phyloP scores from a whole-genome alignment of 2,329 filamentous ascomycete genomes.

The Neoascochyta sp. region DNA sequence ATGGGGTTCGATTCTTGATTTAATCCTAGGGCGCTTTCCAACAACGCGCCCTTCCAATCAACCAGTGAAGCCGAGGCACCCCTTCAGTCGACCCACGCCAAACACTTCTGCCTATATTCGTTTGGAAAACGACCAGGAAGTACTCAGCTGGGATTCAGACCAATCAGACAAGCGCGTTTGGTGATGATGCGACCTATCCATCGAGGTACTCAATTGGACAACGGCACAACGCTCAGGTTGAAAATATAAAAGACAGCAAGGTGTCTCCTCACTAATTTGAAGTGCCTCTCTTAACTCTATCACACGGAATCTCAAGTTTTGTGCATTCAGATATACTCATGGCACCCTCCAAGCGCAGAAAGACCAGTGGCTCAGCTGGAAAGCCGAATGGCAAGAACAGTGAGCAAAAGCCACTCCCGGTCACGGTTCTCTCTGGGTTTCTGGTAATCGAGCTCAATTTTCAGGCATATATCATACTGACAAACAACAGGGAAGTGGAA shows the following conservation, averaged over 20 bases:
- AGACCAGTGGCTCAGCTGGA: constrained; percentile 7
- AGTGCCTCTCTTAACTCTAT: constrained; percentile 1
- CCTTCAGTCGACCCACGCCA: too few species aligned
- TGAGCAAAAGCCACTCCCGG: constrained; percentile 46
- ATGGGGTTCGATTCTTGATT: too few species aligned
- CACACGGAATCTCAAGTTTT: too few species aligned
- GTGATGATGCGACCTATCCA: constrained; percentile 29
- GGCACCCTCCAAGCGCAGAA: constrained; percentile 19
- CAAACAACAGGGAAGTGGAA: constrained; percentile 59
- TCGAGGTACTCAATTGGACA: constrained; percentile 32
- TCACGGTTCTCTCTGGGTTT: constrained; percentile 60
- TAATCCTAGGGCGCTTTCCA: too few species aligned
- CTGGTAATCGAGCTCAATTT: constrained; percentile 43
- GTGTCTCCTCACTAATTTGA: not conserved
- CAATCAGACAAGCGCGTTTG: constrained; percentile 13
- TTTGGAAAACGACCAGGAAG: too few species aligned
- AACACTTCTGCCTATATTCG: too few species aligned
- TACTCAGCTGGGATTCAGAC: too few species aligned
- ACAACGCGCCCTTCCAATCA: too few species aligned
- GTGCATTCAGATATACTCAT: constrained; percentile 6
- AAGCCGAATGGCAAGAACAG: constrained; percentile 8
- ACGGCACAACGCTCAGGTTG: constrained; percentile 13
- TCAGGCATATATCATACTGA: constrained; percentile 2
- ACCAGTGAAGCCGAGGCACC: too few species aligned
- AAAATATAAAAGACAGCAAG: constrained; percentile 17